Conservation (phyloP, 306 rosid genomes). For the Gynostemma pentaphyllum region DNA sequence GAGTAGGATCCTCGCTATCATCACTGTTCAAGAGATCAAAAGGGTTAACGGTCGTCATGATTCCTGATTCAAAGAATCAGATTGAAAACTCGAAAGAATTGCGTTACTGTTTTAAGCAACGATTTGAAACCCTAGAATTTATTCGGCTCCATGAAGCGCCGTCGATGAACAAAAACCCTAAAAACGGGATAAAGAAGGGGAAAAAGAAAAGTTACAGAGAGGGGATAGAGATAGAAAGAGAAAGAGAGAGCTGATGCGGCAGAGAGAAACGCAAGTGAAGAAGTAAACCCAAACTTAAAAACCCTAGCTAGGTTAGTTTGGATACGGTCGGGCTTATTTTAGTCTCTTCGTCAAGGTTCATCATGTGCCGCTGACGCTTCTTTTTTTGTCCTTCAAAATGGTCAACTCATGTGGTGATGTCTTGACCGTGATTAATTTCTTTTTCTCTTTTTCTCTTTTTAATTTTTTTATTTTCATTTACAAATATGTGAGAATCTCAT, state of each 20-base stretch:
- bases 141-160: slow-evolving; percentile 19
- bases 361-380: not conserved
- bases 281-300: not conserved
- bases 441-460: no score
- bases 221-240: not conserved
- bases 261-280: not conserved
- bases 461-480: no score
- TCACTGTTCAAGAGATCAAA: slow-evolving; percentile 42
- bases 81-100: slow-evolving; percentile 13
- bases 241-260: not conserved
- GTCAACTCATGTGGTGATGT: no score
- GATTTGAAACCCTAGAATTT: slow-evolving; percentile 24
- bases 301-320: not conserved
- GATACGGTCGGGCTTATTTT: not conserved
- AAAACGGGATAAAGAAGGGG: not conserved
- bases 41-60: slow-evolving; percentile 47
- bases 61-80: slow-evolving; percentile 10
- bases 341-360: no score
- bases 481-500: no score
- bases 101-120: slow-evolving; percentile 13
- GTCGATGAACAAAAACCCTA: not conserved
- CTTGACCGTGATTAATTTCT: no score
- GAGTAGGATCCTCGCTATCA: slow-evolving; percentile 33
- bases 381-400: no score
- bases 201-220: not conserved